Conservation (phyloP, 805 yeast genomes). For the Starmerella cellae region DNA sequence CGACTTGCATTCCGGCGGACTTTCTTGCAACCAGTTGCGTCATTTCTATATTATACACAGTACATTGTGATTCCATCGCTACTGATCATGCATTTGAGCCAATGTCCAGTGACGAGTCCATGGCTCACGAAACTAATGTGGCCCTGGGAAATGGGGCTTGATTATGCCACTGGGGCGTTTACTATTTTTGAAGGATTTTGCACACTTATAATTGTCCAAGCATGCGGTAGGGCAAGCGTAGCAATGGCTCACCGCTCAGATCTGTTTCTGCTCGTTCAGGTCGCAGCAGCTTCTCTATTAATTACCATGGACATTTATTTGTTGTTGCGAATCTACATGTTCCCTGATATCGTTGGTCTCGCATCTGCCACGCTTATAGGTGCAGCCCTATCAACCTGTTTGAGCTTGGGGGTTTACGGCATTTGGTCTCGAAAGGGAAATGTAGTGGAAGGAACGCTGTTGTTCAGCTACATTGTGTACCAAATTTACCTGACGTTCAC, state of each 20-base stretch:
- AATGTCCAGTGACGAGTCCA: slow-evolving; percentile 21
- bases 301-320: slow-evolving; percentile 67
- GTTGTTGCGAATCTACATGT: slow-evolving; percentile 67
- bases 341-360: slow-evolving; percentile 51
- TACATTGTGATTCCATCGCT: slow-evolving; percentile 73
- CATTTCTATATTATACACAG: slow-evolving; percentile 56
- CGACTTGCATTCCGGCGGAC: slow-evolving; percentile 39
- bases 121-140: slow-evolving; percentile 30
- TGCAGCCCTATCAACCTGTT: slow-evolving; percentile 62
- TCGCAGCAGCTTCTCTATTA: slow-evolving; percentile 59
- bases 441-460: slow-evolving; percentile 75
- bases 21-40: slow-evolving; percentile 27
- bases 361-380: slow-evolving; percentile 76
- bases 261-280: slow-evolving; percentile 61
- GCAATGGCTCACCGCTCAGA: slow-evolving; percentile 58
- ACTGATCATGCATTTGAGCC: slow-evolving; percentile 40
- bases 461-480: slow-evolving; percentile 83
- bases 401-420: slow-evolving; percentile 67
- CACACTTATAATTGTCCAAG: slow-evolving; percentile 79
- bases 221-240: slow-evolving; percentile 68
- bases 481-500: slow-evolving; percentile 90
- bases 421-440: slow-evolving; percentile 72
- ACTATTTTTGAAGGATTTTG: slow-evolving; percentile 89
- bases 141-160: slow-evolving; percentile 59
- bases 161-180: slow-evolving; percentile 78